phyloP scores from a whole-genome alignment of 768 basidiomycete genomes.

The Naganishia randhawae region DNA sequence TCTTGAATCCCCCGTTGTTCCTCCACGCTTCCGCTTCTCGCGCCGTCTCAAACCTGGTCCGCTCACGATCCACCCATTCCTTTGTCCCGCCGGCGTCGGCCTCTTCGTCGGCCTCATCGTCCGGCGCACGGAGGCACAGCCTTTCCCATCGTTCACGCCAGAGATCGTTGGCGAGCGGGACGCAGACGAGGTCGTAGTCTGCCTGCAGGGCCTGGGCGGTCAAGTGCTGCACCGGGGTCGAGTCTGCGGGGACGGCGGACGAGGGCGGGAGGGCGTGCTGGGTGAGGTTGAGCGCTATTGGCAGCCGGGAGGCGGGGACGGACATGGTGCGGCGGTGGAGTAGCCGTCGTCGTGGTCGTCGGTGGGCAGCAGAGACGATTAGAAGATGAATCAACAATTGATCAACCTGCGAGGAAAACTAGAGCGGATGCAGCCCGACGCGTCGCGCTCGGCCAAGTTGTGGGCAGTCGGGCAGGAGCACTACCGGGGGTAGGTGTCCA shows the following conservation, averaged over 20 bases:
- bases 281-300: conserved; percentile 29
- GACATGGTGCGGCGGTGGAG: conserved; percentile 11
- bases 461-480: too few relatives aligned
- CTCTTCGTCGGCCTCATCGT: conserved; percentile 39
- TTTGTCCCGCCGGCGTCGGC: conserved; percentile 34
- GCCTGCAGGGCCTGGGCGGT: conserved; percentile 39
- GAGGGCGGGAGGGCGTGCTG: conserved; percentile 22
- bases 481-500: not conserved
- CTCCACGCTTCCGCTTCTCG: conserved; percentile 80
- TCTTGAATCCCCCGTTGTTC: conserved; percentile 68
- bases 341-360: not conserved
- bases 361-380: too few relatives aligned
- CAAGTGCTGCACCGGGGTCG: conserved; percentile 36
- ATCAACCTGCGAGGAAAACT: not conserved
- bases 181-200: conserved; percentile 70
- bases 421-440: not conserved
- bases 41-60: conserved; percentile 47
- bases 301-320: conserved; percentile 14
- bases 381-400: not conserved
- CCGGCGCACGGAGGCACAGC: conserved; percentile 65
- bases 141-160: conserved; percentile 85
- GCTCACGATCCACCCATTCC: conserved; percentile 47
- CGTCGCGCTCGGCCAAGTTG: not conserved
- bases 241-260: conserved; percentile 7
- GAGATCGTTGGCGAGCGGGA: conserved; percentile 81